Evolutionary conservation across 2,329 filamentous ascomycete genomes (phyloP).

Genomic region (Aureobasidium sp.): DNA sequence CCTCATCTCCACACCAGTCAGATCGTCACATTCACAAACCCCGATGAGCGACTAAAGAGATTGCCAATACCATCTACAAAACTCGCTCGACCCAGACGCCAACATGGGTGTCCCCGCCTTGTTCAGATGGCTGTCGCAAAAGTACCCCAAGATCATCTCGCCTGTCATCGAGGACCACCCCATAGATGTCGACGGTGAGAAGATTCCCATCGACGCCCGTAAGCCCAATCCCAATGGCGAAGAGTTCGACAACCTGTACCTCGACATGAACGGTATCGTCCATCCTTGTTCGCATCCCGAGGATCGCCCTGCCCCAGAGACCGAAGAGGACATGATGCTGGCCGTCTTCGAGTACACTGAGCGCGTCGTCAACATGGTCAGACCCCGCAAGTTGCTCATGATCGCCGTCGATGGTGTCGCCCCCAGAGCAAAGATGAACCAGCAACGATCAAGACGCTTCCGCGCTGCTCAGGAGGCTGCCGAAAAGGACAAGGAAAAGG

Average conservation of each 20-base stretch:
- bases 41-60: neutral
- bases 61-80: neutral
- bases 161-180: constrained; percentile 81
- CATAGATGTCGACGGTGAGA: constrained; percentile 70
- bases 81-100: constrained; percentile 8
- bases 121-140: constrained; percentile 93
- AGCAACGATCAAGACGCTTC: constrained; percentile 93
- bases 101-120: constrained; percentile 89
- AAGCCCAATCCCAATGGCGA: constrained; percentile 91
- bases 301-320: constrained; percentile 79
- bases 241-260: constrained; percentile 94
- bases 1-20: neutral
- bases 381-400: constrained; percentile 90
- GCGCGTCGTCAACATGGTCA: constrained; percentile 96
- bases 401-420: constrained; percentile 98
- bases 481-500: constrained; percentile 87
- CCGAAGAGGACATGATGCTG: constrained; percentile 99
- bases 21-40: neutral
- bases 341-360: constrained; percentile 99
- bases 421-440: constrained; percentile 98
- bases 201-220: constrained; percentile 77
- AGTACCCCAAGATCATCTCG: constrained; percentile 95
- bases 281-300: constrained; percentile 98
- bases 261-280: constrained; percentile 99
- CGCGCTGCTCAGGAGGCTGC: constrained; percentile 88